Base-by-base conservation (phyloP, 768 basidiomycete species). In the Suillus bovinus region DNA sequence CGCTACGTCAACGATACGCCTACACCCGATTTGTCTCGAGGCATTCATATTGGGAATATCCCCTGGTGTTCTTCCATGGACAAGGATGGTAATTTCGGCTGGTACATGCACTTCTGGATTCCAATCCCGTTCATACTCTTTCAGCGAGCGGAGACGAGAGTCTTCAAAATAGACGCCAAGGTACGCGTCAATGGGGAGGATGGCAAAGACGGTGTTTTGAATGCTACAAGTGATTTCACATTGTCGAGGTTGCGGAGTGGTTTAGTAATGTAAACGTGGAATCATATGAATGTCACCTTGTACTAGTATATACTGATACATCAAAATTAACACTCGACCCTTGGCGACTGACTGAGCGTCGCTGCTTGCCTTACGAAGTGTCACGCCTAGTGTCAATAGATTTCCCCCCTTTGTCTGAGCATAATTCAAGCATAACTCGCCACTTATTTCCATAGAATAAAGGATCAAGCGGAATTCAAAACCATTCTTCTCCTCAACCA, bases 41-140 rank as follows among this genome's bases (percentile, higher is more conserved):
- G 71, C 2, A 66, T 73, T 44, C 68, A 73, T 34, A 61, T 73
- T 24, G 70, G 67, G n/a, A 27, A 34, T 5, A 17, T 38, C 3
- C 34, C 36, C 5, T 38, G 67, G 70, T 27, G 62, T 59, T 11
- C 71, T 27, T 27, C 47, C 27, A 29, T 27, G 27, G 47, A 49
- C 16, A 2, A 4, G 16, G 27, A 27, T 27, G 47, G 47, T 49
- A 9, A 17, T 49, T 27, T 68, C 59, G 75, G 72, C 38, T 78
- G 76, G 76, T 68, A 63, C 34, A 29, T 29, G 27, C 16, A 4
- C 47, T 49, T 49, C 16, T 49, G 47, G 67, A 73, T 83, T 11
- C 84, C 84, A 0, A 71, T 85, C 31, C 82, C 83, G 5, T 74
- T 79, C 8, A 63, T 69, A n/a, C 63, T 85, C 27, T 84, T 85